Evolutionary conservation across 2,329 filamentous ascomycete species (phyloP), one percentile per base, ranked within the genome.

Genomic region (Phaeosphaeriaceae sp.): DNA sequence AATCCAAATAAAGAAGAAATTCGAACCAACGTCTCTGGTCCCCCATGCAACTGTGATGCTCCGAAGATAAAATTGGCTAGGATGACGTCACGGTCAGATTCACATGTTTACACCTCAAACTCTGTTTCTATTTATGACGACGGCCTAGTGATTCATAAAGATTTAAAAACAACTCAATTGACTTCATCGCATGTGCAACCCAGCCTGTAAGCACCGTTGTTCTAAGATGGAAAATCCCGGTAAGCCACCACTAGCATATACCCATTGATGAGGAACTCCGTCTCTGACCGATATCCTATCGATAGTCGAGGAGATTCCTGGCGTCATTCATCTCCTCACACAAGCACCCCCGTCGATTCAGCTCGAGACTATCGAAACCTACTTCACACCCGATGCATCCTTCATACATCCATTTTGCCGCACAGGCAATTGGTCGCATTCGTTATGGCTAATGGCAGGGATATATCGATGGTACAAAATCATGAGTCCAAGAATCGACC

Each of bases 341-440:
- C 84, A 88, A 67, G 86, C 87, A 37, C 80, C 81, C 0, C 86
- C 87, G 0, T 78, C 82, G 1, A 76, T 87, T 28, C 91, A 95
- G 71, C 75, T 80, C 46, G 76, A 79, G 3, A 79, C 87, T 0
- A 77, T 96, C 18, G 79, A 88, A 48, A 79, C 77, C n/a, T 92
- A 89, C 75, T 96, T 92, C 72, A 83, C 87, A 0, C 81, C 81
- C 8, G 77, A 87, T 63, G 88, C 89, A 7, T 82, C 84, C 23
- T 94, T 96, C 67, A 81, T 83, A 3, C 90, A 96, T 60, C 90
- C 90, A 0, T 87, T 93, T 70, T 92, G 88, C 64, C 83, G 85
- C 11, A 89, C 90, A 2, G 78, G 77, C 35, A 77, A 72, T 52
- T 83, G 80, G 58, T 64, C 75, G 9, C 83, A 87, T 55, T 92